phyloP scores from a whole-genome alignment of 1,139 yeast species.

The Eremothecium sinecaudum region DNA sequence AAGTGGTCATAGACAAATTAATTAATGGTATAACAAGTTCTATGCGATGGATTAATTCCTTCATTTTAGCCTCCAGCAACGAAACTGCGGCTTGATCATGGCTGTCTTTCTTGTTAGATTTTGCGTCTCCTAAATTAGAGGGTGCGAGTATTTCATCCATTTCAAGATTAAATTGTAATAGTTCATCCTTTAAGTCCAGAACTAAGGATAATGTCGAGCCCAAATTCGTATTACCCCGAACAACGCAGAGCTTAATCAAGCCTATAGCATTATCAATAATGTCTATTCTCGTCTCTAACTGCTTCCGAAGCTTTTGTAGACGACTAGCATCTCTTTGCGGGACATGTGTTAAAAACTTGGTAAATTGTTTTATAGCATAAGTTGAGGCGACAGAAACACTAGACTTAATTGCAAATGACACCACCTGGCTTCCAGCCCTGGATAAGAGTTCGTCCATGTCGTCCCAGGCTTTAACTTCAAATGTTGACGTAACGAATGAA shows the following conservation, averaged over 20 bases:
- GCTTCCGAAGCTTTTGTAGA: slow-evolving; percentile 37
- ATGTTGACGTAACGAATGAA: no score
- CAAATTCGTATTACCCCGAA: slow-evolving; percentile 61
- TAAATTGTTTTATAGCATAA: slow-evolving; percentile 59
- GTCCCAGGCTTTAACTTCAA: no score
- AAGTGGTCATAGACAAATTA: slow-evolving; percentile 57
- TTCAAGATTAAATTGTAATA: slow-evolving; percentile 48
- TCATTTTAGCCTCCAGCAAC: slow-evolving; percentile 38
- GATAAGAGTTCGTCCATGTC: slow-evolving; percentile 40
- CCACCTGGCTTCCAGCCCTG: slow-evolving; percentile 71
- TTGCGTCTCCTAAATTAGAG: not conserved
- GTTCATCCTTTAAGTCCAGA: slow-evolving; percentile 47
- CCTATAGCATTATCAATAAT: slow-evolving; percentile 65
- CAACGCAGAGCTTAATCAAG: slow-evolving; percentile 56
- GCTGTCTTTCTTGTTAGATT: slow-evolving; percentile 30
- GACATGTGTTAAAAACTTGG: slow-evolving; percentile 48
- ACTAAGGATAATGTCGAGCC: slow-evolving; percentile 51
- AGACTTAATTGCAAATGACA: slow-evolving; percentile 69
- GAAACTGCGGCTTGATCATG: slow-evolving; percentile 39
- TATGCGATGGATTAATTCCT: slow-evolving; percentile 41
- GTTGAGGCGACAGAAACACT: slow-evolving; percentile 71
- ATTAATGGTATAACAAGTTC: slow-evolving; percentile 66
- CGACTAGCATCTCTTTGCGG: slow-evolving; percentile 49
- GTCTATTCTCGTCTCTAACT: slow-evolving; percentile 50
- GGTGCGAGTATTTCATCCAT: slow-evolving; percentile 32